Conservation (phyloP, 176 grass and related monocot genomes). For the Carex cristatella region DNA sequence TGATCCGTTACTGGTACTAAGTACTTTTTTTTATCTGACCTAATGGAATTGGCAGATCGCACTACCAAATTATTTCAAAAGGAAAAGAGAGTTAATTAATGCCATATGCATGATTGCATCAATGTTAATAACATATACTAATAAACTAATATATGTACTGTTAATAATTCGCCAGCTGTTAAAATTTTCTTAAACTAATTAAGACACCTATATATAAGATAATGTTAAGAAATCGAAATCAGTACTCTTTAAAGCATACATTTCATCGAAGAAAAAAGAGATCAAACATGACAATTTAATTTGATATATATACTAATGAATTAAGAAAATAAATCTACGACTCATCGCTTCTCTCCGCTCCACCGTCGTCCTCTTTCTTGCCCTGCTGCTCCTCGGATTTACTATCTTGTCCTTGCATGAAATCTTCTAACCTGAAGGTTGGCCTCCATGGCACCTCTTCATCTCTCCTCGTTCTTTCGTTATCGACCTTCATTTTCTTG, state of each 20-base stretch:
- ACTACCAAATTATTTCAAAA: too few species aligned
- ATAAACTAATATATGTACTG: too few species aligned
- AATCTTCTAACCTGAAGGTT: constrained; percentile 12
- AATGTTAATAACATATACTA: too few species aligned
- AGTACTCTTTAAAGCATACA: background rate
- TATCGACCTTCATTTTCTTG: background rate
- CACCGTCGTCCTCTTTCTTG: background rate
- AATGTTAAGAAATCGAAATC: background rate
- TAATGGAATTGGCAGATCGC: too few species aligned
- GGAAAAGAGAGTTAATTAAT: background rate
- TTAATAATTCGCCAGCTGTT: too few species aligned
- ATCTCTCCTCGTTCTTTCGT: background rate
- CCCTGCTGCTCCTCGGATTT: too few species aligned
- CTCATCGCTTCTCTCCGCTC: background rate
- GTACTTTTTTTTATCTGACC: background rate
- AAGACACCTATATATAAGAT: background rate
- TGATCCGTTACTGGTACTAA: too few species aligned
- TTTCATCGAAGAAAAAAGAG: background rate
- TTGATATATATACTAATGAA: too few species aligned
- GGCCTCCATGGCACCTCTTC: background rate
- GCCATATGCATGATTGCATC: background rate
- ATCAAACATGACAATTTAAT: background rate
- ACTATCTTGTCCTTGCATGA: background rate
- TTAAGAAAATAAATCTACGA: background rate
- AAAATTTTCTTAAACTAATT: background rate